phyloP scores from a whole-genome alignment of 169 alveolate species.

The Cryptosporidium sp. region DNA sequence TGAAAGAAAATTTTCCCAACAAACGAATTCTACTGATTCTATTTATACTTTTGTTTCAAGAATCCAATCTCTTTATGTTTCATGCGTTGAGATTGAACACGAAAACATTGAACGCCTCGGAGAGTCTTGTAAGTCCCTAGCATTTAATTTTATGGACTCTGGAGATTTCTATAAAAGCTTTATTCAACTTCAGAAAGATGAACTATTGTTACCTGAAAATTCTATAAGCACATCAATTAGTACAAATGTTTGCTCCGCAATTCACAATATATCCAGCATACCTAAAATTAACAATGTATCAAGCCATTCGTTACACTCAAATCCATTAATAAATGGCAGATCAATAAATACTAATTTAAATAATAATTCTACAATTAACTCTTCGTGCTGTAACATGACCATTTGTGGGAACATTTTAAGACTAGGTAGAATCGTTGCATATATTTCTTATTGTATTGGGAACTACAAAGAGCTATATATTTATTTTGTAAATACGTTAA shows the following conservation, averaged over 20 bases:
- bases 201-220: background rate
- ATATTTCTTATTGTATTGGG: slow-evolving; percentile 71
- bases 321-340: background rate
- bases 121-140: slow-evolving; percentile 61
- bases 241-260: slow-evolving; percentile 1
- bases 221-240: slow-evolving; percentile 4
- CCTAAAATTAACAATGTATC: background rate
- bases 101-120: slow-evolving; percentile 50
- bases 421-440: slow-evolving; percentile 58
- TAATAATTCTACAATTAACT: background rate
- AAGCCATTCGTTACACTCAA: background rate
- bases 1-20: slow-evolving; percentile 6
- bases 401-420: slow-evolving; percentile 63
- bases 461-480: slow-evolving; percentile 43
- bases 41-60: slow-evolving; percentile 57
- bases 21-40: slow-evolving; percentile 44
- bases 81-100: slow-evolving; percentile 63
- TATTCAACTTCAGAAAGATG: slow-evolving; percentile 43
- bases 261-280: background rate
- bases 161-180: slow-evolving; percentile 32
- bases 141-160: slow-evolving; percentile 57
- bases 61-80: slow-evolving; percentile 51
- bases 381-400: background rate
- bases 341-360: background rate
- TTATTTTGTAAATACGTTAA: slow-evolving; percentile 39